These are phyloP conservation scores for Ogataea pini DNA, from an alignment of 805 yeast species.

Conservation along the genomic window DNA sequence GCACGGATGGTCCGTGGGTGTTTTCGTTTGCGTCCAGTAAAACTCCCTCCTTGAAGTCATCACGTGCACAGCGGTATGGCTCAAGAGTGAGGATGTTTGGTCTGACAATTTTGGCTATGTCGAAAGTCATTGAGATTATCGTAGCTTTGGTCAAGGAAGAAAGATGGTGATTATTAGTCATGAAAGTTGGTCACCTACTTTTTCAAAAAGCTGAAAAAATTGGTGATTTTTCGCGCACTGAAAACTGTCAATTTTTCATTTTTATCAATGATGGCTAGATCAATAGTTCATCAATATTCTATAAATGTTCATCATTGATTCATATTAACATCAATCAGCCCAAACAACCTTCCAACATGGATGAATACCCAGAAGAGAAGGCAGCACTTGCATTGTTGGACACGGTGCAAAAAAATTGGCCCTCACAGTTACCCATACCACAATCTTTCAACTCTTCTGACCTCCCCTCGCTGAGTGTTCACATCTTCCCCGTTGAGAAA, in stretches of 20 bases:
- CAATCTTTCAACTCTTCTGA: too few species aligned
- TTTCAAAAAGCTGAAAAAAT: too few species aligned
- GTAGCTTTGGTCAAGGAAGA: too few species aligned
- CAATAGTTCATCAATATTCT: too few species aligned
- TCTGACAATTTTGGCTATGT: conserved; percentile 63
- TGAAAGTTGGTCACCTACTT: too few species aligned
- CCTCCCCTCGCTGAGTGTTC: too few species aligned
- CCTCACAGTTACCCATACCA: too few species aligned
- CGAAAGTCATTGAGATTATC: conserved; percentile 42
- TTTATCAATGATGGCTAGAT: too few species aligned
- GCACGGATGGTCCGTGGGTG: conserved; percentile 83
- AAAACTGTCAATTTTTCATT: background rate
- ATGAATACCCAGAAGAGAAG: conserved; percentile 1
- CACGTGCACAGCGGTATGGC: conserved; percentile 97
- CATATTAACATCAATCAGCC: too few species aligned
- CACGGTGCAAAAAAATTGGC: background rate
- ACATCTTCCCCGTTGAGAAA: conserved; percentile 7
- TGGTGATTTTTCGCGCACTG: background rate
- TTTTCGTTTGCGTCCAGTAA: conserved; percentile 95
- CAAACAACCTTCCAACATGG: too few species aligned
- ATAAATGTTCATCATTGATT: too few species aligned
- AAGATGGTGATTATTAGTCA: too few species aligned
- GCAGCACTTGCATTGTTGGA: background rate
- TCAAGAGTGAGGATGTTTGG: conserved; percentile 81
- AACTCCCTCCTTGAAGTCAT: conserved; percentile 86